Conservation (phyloP, 768 basidiomycete species). For the Rhizopogon vinicolor region DNA sequence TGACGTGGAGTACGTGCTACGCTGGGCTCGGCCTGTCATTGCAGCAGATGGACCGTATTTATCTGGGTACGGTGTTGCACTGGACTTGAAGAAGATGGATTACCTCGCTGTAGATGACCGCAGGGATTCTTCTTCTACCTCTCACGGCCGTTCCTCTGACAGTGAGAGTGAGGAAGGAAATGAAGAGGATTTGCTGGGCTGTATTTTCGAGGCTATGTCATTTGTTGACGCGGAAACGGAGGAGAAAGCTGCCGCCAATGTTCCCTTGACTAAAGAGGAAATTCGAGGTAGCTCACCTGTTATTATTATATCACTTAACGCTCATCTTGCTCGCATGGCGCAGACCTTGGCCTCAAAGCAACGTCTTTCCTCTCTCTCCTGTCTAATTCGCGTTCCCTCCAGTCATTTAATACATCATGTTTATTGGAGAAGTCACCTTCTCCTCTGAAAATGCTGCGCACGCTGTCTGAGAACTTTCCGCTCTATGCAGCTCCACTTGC, state of each 20-base stretch:
- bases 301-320: not conserved
- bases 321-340: not conserved
- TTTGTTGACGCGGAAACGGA: constrained; percentile 25
- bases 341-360: constrained; percentile 69
- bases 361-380: constrained; percentile 71
- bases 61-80: constrained; percentile 86
- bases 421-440: constrained; percentile 18
- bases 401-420: constrained; percentile 5
- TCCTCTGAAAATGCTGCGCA: constrained; percentile 35
- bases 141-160: not conserved
- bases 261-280: constrained; percentile 49
- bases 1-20: constrained; percentile 68
- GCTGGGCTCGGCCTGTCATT: constrained; percentile 29
- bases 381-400: constrained; percentile 41
- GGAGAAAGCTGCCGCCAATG: constrained; percentile 32
- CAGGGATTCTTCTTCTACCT: constrained; percentile 2
- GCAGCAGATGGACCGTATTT: constrained; percentile 34
- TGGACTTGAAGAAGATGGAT: constrained; percentile 96
- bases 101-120: constrained; percentile 94
- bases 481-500: constrained; percentile 74
- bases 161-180: constrained; percentile 5
- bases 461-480: constrained; percentile 86
- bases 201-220: constrained; percentile 26
- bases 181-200: constrained; percentile 18
- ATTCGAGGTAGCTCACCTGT: constrained; percentile 38